These are phyloP conservation scores for Globisporangium carolinianum DNA, from an alignment of 352 stramenopile species.

Conservation along the genomic window DNA sequence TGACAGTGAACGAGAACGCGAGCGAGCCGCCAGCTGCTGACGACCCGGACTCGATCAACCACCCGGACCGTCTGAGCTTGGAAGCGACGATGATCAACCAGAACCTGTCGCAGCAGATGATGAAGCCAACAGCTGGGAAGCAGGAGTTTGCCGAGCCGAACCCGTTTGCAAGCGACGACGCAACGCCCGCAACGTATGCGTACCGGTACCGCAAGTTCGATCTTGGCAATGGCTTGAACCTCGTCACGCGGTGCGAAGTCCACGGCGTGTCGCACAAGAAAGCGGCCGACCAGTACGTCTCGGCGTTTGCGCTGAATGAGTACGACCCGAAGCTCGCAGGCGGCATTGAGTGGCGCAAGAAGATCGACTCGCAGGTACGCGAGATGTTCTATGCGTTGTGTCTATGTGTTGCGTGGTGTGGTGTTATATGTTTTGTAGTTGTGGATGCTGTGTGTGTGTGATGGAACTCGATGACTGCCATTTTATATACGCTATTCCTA, in stretches of 20 bases:
- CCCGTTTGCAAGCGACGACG: slow-evolving; percentile 94
- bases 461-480: slow-evolving; percentile 60
- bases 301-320: slow-evolving; percentile 95
- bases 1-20: slow-evolving; percentile 95
- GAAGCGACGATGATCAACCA: slow-evolving; percentile 99
- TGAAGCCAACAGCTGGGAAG: slow-evolving; percentile 54
- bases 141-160: slow-evolving; percentile 78
- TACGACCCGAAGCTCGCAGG: slow-evolving; percentile 91
- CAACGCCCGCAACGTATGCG: slow-evolving; percentile 89
- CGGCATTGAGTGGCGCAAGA: slow-evolving; percentile 92
- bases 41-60: slow-evolving; percentile 92
- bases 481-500: slow-evolving; percentile 46
- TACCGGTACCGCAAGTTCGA: slow-evolving; percentile 98
- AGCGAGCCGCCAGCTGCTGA: slow-evolving; percentile 85
- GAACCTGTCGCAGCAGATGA: slow-evolving; percentile 97
- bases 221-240: slow-evolving; percentile 79
- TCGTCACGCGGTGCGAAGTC: slow-evolving; percentile 94
- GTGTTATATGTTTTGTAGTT: slow-evolving; percentile 5
- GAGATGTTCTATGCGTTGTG: too few relatives aligned
- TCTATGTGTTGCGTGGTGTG: slow-evolving; percentile 7
- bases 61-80: slow-evolving; percentile 91
- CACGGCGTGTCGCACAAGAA: slow-evolving; percentile 88
- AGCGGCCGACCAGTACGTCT: slow-evolving; percentile 90
- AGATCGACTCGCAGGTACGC: slow-evolving; percentile 92
- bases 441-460: slow-evolving; percentile 3